Evolutionary conservation across 805 yeast genomes (phyloP).

Genomic region (Starmerella stigmatis): DNA sequence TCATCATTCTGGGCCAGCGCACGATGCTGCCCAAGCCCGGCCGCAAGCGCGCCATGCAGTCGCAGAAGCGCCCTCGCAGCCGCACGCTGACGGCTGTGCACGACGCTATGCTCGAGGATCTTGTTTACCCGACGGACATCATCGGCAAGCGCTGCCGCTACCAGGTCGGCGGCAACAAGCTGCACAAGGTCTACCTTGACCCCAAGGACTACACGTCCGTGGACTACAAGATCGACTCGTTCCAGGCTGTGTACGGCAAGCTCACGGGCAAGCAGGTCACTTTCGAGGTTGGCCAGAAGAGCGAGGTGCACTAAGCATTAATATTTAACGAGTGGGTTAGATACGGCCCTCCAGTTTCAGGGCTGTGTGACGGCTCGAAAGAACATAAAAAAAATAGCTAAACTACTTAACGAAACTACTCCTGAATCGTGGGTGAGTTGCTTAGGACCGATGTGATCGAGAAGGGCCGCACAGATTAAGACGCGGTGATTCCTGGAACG

Average conservation of each 20-base stretch:
- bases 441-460: too few relatives aligned
- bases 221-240: conserved; percentile 98
- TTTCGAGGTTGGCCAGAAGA: conserved; percentile 57
- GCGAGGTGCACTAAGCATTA: conserved; percentile 23
- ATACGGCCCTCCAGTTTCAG: neutral
- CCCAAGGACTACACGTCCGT: conserved; percentile 94
- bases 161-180: conserved; percentile 97
- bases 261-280: conserved; percentile 99
- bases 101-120: conserved; percentile 96
- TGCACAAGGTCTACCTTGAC: conserved; percentile 95
- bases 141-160: conserved; percentile 98
- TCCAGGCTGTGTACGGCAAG: conserved; percentile 97
- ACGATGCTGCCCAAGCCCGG: conserved; percentile 99
- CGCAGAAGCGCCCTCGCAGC: conserved; percentile 99
- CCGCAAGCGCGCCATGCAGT: conserved; percentile 73
- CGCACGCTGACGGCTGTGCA: conserved; percentile 98
- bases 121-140: conserved; percentile 99
- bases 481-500: too few relatives aligned
- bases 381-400: conserved; percentile 4
- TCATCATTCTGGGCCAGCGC: conserved; percentile 98
- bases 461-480: too few relatives aligned
- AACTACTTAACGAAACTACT: conserved; percentile 1
- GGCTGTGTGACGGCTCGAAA: neutral
- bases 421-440: too few relatives aligned
- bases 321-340: conserved; percentile 3